Conservation (phyloP, 345 rosid species). For the Passiflora organensis region DNA sequence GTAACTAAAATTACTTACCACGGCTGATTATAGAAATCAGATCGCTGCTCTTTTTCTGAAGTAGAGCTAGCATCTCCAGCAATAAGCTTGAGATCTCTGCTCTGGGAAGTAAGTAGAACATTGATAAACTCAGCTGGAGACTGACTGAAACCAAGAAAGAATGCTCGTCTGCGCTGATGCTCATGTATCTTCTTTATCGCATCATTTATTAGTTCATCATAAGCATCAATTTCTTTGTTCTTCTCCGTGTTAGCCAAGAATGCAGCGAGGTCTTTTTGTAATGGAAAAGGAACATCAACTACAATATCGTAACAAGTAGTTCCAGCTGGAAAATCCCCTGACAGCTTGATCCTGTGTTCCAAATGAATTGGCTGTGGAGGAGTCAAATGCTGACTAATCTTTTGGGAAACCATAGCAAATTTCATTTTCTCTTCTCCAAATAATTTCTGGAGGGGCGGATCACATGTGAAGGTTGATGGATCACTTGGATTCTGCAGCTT, state of each 20-base stretch:
- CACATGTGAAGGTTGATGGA: constrained; percentile 43
- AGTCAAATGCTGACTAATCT: constrained; percentile 42
- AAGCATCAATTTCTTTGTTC: constrained; percentile 45
- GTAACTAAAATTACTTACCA: constrained; percentile 24
- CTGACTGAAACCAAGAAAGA: constrained; percentile 55
- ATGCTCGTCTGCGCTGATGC: constrained; percentile 48
- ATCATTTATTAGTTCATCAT: constrained; percentile 36
- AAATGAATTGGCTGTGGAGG: constrained; percentile 49
- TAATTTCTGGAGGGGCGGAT: constrained; percentile 45
- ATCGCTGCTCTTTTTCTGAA: constrained; percentile 35
- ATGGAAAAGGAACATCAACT: constrained; percentile 48
- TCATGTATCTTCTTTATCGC: constrained; percentile 45
- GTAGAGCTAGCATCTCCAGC: constrained; percentile 41
- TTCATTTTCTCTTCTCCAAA: constrained; percentile 55
- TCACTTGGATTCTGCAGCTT: constrained; percentile 46
- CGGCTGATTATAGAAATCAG: constrained; percentile 47
- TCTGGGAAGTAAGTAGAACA: constrained; percentile 46
- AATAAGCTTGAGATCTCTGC: constrained; percentile 50
- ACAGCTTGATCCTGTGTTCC: constrained; percentile 56
- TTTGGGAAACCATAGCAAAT: constrained; percentile 41
- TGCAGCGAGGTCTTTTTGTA: constrained; percentile 41
- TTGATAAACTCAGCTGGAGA: constrained; percentile 55
- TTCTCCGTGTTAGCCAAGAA: constrained; percentile 38
- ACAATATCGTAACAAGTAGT: constrained; percentile 50
- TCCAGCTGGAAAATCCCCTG: constrained; percentile 48